These are phyloP conservation scores for Trifolium fragiferum DNA, from an alignment of 306 rosid species.

Conservation along the genomic window DNA sequence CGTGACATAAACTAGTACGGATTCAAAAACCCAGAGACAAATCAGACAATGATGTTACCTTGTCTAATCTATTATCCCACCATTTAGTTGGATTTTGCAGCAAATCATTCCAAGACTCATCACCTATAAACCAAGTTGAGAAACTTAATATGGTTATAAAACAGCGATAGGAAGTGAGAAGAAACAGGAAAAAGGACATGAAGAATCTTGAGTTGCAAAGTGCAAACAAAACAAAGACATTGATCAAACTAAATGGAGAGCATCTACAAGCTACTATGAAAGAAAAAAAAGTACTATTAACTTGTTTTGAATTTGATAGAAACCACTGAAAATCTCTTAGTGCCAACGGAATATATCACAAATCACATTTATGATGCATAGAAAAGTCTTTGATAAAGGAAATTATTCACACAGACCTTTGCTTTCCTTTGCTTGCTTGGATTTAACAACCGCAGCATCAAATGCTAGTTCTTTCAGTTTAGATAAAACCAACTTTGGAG, in stretches of 20 bases:
- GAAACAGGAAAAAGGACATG: neutral
- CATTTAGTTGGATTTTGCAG: conserved; percentile 62
- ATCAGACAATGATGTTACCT: conserved; percentile 51
- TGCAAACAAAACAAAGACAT: conserved; percentile 4
- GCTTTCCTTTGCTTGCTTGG: conserved; percentile 37
- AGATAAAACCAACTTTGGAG: conserved; percentile 52
- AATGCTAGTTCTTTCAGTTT: conserved; percentile 55
- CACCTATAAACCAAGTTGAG: conserved; percentile 47
- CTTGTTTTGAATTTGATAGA: conserved; percentile 20
- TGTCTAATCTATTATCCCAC: conserved; percentile 73
- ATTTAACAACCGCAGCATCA: conserved; percentile 41
- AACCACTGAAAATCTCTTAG: neutral
- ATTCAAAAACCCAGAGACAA: conserved; percentile 10
- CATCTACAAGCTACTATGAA: neutral
- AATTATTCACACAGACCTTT: conserved; percentile 41
- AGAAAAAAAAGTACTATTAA: neutral
- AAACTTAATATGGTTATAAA: conserved; percentile 3
- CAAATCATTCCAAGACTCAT: conserved; percentile 64
- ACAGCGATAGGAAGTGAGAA: conserved; percentile 3
- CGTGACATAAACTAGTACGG: neutral
- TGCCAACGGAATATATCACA: neutral
- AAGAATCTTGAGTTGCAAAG: conserved; percentile 18
- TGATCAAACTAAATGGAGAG: conserved; percentile 23
- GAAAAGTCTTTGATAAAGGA: conserved; percentile 17
- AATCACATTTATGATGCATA: conserved; percentile 23